Conservation (phyloP, 2,329 filamentous ascomycete genomes). For the Colletotrichum chlorophyti region DNA sequence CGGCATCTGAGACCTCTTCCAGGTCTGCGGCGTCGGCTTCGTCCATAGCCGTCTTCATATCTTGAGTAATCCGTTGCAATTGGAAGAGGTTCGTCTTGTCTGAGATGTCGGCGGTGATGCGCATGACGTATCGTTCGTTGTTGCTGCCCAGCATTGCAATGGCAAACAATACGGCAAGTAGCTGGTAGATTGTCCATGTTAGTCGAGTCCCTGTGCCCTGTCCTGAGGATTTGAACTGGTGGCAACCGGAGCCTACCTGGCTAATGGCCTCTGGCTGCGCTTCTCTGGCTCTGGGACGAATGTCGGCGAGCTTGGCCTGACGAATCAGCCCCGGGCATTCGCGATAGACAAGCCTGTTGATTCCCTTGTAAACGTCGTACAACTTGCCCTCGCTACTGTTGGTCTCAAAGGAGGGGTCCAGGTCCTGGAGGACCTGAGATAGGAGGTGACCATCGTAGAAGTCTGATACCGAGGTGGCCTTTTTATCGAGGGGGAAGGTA, state of each 20-base stretch:
- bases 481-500: slow-evolving; percentile 52
- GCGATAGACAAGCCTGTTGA: slow-evolving; percentile 62
- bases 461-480: slow-evolving; percentile 57
- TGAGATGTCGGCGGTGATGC: slow-evolving; percentile 39
- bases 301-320: slow-evolving; percentile 60
- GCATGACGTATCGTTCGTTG: slow-evolving; percentile 58
- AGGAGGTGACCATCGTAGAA: slow-evolving; percentile 61
- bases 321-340: slow-evolving; percentile 58
- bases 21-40: slow-evolving; percentile 45
- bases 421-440: slow-evolving; percentile 62
- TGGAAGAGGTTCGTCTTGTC: slow-evolving; percentile 51
- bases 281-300: slow-evolving; percentile 64
- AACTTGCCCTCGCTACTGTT: slow-evolving; percentile 36
- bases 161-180: slow-evolving; percentile 67
- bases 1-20: slow-evolving; percentile 41
- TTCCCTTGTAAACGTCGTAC: slow-evolving; percentile 60
- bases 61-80: slow-evolving; percentile 52
- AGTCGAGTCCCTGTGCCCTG: too few relatives aligned
- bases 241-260: slow-evolving; percentile 53
- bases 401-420: slow-evolving; percentile 62
- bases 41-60: slow-evolving; percentile 46
- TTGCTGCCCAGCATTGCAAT: slow-evolving; percentile 67
- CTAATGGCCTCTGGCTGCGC: slow-evolving; percentile 60
- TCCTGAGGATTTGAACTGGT: background rate
- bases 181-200: slow-evolving; percentile 48